Evolutionary conservation across 139 green algal genomes (phyloP), one percentile per base, ranked within the genome.

Genomic region (Volvox reticuliferus): DNA sequence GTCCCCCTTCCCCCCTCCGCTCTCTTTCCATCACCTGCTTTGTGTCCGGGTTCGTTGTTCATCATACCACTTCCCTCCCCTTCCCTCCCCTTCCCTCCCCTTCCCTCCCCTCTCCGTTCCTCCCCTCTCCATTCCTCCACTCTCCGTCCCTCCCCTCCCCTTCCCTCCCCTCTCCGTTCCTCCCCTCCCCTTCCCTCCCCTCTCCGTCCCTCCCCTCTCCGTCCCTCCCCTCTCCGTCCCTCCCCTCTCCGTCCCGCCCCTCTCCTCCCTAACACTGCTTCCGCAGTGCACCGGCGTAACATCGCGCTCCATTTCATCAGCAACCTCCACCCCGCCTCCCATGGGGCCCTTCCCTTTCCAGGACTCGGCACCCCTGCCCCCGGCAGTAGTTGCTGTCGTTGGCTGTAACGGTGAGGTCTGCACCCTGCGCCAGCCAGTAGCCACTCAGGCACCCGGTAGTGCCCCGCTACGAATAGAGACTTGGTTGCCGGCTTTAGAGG

Each of bases 401-500:
- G 88, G 77, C 30, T 22, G 19, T 36, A 88, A 44, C 33, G 92
- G 92, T 6, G 92, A 94, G 68, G 44, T 84, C 19, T 77, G 89
- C 82, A 6, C 36, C 0, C 76, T 94, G 37, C 37, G 63, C 65
- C 62, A 68, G 75, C 83, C 79, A 36, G 28, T 94, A 65, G 36
- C 30, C 30, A 55, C 68, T 0, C 30, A 55, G n/a, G 33, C 30
- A 2, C 50, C 86, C 12, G 37, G 17, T 36, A 50, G 65, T 62
- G 21, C 33, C 33, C 18, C 32, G 0, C n/a, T 76, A 35, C 81
- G 69, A 13, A 69, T 92, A 30, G 79, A 89, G 35, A 1, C 36
- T 14, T 88, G 89, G 44, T 68, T 94, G 30, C 35, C 69, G 0
- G 77, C 91, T 1, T 77, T 94, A 67, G 92, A 94, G 68, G 6